phyloP scores from a whole-genome alignment of 176 grass and related monocot species.

The Carex parvula region DNA sequence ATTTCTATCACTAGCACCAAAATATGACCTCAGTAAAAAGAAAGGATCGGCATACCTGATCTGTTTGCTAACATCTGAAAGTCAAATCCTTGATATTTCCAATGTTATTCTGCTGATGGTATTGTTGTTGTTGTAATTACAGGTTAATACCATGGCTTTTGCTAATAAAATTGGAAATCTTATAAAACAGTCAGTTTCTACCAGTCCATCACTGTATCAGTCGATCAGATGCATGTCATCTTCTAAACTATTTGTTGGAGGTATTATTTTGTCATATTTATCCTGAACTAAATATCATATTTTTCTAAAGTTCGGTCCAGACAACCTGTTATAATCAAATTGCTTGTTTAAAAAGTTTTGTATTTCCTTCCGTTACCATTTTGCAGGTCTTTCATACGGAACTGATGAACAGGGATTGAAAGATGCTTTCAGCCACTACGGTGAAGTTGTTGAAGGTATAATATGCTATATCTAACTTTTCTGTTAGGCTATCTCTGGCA shows the following conservation, averaged over 20 bases:
- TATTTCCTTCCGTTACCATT: background rate
- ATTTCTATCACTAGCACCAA: background rate
- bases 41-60: background rate
- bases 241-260: constrained; percentile 84
- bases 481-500: background rate
- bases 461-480: background rate
- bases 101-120: background rate
- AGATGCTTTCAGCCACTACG: constrained; percentile 59
- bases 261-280: constrained; percentile 22
- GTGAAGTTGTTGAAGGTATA: constrained; percentile 78
- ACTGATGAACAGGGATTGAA: constrained; percentile 66
- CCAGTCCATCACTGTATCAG: constrained; percentile 51
- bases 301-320: background rate
- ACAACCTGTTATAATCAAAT: background rate
- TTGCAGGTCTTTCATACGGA: constrained; percentile 59
- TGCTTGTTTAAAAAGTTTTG: constrained; percentile 1
- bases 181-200: constrained; percentile 41
- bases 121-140: background rate
- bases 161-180: constrained; percentile 47
- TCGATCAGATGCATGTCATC: constrained; percentile 88
- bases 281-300: background rate
- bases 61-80: background rate
- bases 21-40: background rate
- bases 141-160: constrained; percentile 56
- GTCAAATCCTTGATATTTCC: background rate